Evolutionary conservation across 2,329 filamentous ascomycete genomes (phyloP), one percentile per base, ranked within the genome.

Genomic region (Penicillium sp.): DNA sequence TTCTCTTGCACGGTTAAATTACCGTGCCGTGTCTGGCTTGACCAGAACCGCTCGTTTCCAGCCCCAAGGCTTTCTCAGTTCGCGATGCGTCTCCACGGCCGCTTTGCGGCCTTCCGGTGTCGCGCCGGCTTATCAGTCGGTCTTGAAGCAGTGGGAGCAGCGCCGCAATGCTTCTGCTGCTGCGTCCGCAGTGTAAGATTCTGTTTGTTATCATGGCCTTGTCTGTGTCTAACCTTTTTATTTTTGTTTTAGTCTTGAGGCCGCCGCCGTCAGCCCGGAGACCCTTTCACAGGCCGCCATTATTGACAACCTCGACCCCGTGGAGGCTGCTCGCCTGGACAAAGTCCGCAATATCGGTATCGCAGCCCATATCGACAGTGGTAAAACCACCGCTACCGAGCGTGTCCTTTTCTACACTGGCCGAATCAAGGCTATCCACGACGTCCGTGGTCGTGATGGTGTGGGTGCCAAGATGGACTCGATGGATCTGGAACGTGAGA

Each of bases 391-490:
- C 29, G 87, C 84, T 52, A 97, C 90, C 46, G 93, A 98, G 74
- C 87, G 93, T 69, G 89, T 98, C 36, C 85, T 98, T 47, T 98
- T 90, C 79, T 98, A 98, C 72, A 97, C 93, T 45, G 93, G 93
- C 56, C 86, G 93, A 66, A 96, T 96, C 73, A 94, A 94, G 68
- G 80, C 88, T 26, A 97, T 98, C 63, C 93, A 98, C 75, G 93
- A 98, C 73, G 93, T 98, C 35, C 82, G 93, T 64, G 67, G 67
- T 42, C 90, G 91, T 66, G 93, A 98, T 78, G 82, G 87, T 28
- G 89, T 96, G 32, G 93, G 93, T 56, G 93, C 93, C 51, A 98
- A 98, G 77, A 98, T 98, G 93, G 93, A 98, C 76, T 96, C 90
- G 22, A 98, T 98, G 93, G 93, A 98, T 61, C 77, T 98, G 58